Evolutionary conservation across 2,329 filamentous ascomycete species (phyloP).

Genomic region (Hymenoscyphus linearis): DNA sequence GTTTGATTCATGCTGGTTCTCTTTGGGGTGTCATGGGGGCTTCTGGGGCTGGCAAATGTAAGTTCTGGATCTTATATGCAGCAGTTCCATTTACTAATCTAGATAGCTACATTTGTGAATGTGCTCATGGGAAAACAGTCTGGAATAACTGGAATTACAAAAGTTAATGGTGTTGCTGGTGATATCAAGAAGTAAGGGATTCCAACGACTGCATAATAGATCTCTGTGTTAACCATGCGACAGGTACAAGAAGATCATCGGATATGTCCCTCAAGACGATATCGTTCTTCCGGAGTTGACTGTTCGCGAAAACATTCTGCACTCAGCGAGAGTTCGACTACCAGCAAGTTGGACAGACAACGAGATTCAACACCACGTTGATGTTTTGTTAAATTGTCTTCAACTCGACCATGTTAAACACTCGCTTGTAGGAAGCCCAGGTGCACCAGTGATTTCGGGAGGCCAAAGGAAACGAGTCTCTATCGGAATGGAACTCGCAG

Average conservation of each 20-base stretch:
- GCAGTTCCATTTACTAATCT: slow-evolving; percentile 9
- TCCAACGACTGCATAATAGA: neutral
- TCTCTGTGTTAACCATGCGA: slow-evolving; percentile 5
- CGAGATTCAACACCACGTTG: slow-evolving; percentile 49
- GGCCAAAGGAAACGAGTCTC: slow-evolving; percentile 57
- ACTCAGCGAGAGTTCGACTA: slow-evolving; percentile 50
- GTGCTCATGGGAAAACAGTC: slow-evolving; percentile 54
- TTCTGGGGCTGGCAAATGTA: slow-evolving; percentile 51
- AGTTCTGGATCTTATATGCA: slow-evolving; percentile 2
- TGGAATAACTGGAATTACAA: slow-evolving; percentile 45
- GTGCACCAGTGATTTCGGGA: slow-evolving; percentile 55
- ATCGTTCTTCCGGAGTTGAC: slow-evolving; percentile 55
- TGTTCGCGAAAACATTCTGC: slow-evolving; percentile 56
- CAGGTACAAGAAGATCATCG: slow-evolving; percentile 54
- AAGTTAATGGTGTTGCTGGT: slow-evolving; percentile 40
- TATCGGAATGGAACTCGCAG: slow-evolving; percentile 55
- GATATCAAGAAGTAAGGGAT: slow-evolving; percentile 25
- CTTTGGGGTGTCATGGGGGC: slow-evolving; percentile 57
- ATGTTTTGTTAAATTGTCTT: slow-evolving; percentile 50
- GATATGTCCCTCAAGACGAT: slow-evolving; percentile 58
- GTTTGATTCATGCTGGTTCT: slow-evolving; percentile 47
- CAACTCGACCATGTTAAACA: slow-evolving; percentile 35
- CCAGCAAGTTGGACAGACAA: slow-evolving; percentile 45
- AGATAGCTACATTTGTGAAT: slow-evolving; percentile 48
- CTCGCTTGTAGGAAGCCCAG: slow-evolving; percentile 51